phyloP scores from a whole-genome alignment of 257 asterid species.

The Solanum phureja region DNA sequence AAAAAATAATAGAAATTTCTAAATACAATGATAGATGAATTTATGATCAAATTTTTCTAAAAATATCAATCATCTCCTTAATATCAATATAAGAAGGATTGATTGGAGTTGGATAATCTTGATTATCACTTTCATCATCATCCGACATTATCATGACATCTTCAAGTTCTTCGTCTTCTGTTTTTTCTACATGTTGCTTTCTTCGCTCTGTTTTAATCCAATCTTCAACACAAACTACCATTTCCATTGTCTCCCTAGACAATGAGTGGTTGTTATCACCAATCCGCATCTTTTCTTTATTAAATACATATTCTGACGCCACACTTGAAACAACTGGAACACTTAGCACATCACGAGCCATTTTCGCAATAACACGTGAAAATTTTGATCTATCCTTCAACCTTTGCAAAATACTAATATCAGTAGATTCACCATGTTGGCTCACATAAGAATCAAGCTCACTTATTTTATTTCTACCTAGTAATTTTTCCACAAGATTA shows the following conservation, averaged over 20 bases:
- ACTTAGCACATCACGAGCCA: not conserved
- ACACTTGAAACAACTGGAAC: not conserved
- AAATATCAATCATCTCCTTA: not conserved
- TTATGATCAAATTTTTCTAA: too few species aligned
- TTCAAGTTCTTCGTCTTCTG: not conserved
- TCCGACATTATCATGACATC: not conserved
- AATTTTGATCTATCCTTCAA: not conserved
- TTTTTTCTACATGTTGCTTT: not conserved
- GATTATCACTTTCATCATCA: not conserved
- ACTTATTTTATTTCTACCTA: rapidly evolving
- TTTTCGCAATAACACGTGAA: not conserved
- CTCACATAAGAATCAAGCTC: not conserved
- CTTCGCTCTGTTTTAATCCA: not conserved
- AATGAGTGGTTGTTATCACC: not conserved
- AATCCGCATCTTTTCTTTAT: too few species aligned
- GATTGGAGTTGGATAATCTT: not conserved
- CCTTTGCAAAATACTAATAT: not conserved
- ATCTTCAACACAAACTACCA: not conserved
- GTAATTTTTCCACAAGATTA: too few species aligned
- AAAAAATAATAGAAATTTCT: too few species aligned
- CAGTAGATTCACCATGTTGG: not conserved
- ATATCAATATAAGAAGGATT: not conserved
- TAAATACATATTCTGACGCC: too few species aligned
- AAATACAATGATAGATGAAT: too few species aligned
- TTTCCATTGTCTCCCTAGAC: not conserved